phyloP scores from a whole-genome alignment of 2,329 filamentous ascomycete species.

The Capronia coronata region DNA sequence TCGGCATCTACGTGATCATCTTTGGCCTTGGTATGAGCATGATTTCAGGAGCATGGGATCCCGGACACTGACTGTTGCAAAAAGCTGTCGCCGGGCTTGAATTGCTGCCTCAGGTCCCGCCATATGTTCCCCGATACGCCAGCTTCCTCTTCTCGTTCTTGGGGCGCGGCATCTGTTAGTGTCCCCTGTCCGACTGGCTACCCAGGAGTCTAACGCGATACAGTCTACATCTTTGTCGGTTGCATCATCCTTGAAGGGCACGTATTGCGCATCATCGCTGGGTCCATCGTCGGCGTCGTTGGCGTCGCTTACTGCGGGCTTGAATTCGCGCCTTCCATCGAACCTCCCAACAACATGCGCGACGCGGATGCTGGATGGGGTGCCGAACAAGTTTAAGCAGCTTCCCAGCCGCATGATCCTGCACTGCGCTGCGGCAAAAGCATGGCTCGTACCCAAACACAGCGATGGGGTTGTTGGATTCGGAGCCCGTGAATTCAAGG shows the following conservation, averaged over 20 bases:
- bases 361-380: constrained; percentile 51
- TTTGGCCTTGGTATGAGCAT: constrained; percentile 69
- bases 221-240: constrained; percentile 95
- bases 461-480: too few species aligned
- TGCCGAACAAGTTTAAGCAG: constrained; percentile 9
- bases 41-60: neutral
- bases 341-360: constrained; percentile 75
- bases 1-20: constrained; percentile 80
- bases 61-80: constrained; percentile 25
- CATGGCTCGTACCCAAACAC: too few species aligned
- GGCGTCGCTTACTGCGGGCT: constrained; percentile 71
- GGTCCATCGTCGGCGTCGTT: constrained; percentile 67
- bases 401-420: neutral
- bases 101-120: constrained; percentile 76
- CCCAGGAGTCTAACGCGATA: constrained; percentile 9
- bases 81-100: constrained; percentile 68
- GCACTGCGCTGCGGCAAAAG: too few species aligned
- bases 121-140: constrained; percentile 85
- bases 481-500: neutral
- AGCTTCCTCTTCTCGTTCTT: constrained; percentile 98
- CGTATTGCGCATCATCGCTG: constrained; percentile 66
- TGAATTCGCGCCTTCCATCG: constrained; percentile 71
- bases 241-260: constrained; percentile 68
- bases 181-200: neutral
- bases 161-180: constrained; percentile 88